Evolutionary conservation across 805 yeast genomes (phyloP).

Genomic region (Cyberlindnera mycetangii): DNA sequence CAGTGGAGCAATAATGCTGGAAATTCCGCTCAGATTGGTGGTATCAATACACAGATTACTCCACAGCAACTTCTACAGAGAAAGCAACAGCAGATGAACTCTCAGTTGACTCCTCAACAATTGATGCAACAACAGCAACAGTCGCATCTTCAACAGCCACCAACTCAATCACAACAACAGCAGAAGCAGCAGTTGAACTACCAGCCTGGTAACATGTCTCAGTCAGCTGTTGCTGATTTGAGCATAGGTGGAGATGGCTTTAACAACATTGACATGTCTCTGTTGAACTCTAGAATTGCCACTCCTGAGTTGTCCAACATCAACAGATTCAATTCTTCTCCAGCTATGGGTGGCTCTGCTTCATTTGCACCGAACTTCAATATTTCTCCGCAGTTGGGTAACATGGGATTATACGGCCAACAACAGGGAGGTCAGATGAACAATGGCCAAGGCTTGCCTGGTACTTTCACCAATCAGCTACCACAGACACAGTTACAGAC

Average conservation of each 20-base stretch:
- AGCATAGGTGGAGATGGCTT: conserved; percentile 3
- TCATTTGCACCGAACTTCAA: conserved; percentile 10
- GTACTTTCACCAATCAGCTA: conserved; percentile 6
- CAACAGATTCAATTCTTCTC: conserved; percentile 16
- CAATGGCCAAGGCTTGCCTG: conserved; percentile 1
- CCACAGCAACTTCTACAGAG: conserved; percentile 28
- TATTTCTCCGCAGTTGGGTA: conserved; percentile 17
- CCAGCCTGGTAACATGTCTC: conserved; percentile 9
- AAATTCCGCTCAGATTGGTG: conserved; percentile 10
- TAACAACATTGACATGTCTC: conserved; percentile 16
- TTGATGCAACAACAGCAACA: conserved; percentile 22
- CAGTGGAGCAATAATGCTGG: conserved; percentile 20
- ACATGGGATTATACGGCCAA: conserved; percentile 5
- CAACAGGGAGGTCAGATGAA: conserved; percentile 2
- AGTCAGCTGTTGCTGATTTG: background rate
- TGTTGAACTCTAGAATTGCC: conserved; percentile 13
- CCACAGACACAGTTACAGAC: conserved; percentile 5
- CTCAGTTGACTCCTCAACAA: conserved; percentile 27
- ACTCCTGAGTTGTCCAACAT: conserved; percentile 18
- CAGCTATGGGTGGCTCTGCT: conserved; percentile 18
- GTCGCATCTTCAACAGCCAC: conserved; percentile 13
- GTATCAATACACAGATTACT: conserved; percentile 25
- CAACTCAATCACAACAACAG: conserved; percentile 19
- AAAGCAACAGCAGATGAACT: conserved; percentile 18
- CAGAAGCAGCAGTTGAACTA: conserved; percentile 16